phyloP scores from a whole-genome alignment of 1,284 basidiomycete genomes.

The Lignosus rhinocerotis region DNA sequence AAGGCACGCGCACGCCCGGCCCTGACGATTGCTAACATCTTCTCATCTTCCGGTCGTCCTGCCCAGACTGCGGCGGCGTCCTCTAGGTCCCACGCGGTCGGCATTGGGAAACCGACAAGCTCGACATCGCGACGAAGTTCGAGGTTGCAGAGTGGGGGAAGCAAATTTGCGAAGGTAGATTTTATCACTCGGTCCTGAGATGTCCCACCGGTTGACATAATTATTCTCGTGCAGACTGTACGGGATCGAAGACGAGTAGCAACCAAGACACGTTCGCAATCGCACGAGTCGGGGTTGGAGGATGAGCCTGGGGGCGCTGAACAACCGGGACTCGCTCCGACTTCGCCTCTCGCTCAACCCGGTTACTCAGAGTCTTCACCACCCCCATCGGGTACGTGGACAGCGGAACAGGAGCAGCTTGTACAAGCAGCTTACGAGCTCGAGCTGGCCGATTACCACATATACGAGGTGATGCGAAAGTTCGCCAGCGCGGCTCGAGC shows the following conservation, averaged over 20 bases:
- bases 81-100: constrained; percentile 46
- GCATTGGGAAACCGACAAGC: constrained; percentile 48
- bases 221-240: constrained; percentile 14
- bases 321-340: constrained; percentile 37
- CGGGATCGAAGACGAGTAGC: constrained; percentile 59
- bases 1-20: constrained; percentile 83
- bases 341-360: constrained; percentile 60
- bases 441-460: constrained; percentile 77
- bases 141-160: constrained; percentile 57
- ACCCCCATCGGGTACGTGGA: constrained; percentile 55
- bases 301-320: constrained; percentile 53
- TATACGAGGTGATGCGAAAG: constrained; percentile 78
- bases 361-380: constrained; percentile 54
- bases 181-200: not conserved
- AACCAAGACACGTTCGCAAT: constrained; percentile 38
- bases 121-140: constrained; percentile 63
- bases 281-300: constrained; percentile 66
- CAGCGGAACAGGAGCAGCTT: constrained; percentile 59
- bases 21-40: constrained; percentile 77
- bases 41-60: constrained; percentile 77
- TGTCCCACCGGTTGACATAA: not conserved
- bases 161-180: constrained; percentile 39
- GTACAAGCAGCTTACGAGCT: constrained; percentile 71
- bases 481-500: constrained; percentile 79
- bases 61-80: constrained; percentile 63